Evolutionary conservation across 106 monocot species (phyloP), one percentile per base, ranked within the genome.

Genomic region (Apostasia shenzhenica): DNA sequence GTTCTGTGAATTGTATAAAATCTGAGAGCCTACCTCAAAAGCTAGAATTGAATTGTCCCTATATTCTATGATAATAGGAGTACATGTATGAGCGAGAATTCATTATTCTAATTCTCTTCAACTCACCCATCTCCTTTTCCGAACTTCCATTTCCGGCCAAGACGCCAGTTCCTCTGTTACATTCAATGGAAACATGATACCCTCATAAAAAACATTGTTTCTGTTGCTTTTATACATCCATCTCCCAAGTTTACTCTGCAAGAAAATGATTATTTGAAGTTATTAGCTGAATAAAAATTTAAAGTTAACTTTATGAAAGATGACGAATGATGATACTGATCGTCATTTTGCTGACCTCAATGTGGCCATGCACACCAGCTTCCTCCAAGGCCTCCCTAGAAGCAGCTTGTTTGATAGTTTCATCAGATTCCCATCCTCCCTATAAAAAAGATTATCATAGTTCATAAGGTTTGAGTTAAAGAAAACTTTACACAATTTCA

Each of bases 351-450:
- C 26, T 26, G 26, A 63, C 62, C 79, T 88, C 62, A 4, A 63
- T 11, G 1, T 74, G 55, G 55, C 94, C 94, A 47, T 65, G 68
- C 5, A 94, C 88, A 2, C 94, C 94, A 9, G 94, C 94, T 76
- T 94, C 94, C 75, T 94, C 94, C 41, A 88, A 73, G 8, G 91
- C 91, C 77, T 94, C 94, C 2, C 94, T 71, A 2, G 59, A 66
- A 8, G 83, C 94, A 11, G 87, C 94, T 78, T 94, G 59, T 49
- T 77, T 73, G 51, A 80, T 83, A 0, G 67, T 76, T 55, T 94
- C 94, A 63, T 91, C 87, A 9, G 12, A 47, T 55, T 94, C 94
- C 94, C 94, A 94, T 26, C 94, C 94, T 47, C 94, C 94, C 89
- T 93, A 75, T 54, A 3, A 61, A 42, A 26, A 26, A 26, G 26